Base-by-base conservation (phyloP, 768 basidiomycete species). In the Mycena leptocephala region DNA sequence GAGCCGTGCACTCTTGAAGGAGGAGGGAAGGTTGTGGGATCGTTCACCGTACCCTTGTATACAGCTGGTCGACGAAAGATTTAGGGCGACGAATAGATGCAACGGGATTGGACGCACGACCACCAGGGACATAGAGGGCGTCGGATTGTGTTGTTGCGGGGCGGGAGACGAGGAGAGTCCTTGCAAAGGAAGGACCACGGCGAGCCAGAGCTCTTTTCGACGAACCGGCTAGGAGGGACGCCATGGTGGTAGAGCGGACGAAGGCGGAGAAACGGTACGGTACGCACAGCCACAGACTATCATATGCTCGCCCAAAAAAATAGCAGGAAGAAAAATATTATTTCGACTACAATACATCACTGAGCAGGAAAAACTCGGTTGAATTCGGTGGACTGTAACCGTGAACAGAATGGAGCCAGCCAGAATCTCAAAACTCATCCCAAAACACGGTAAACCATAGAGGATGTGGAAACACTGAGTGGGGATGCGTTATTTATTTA, bases 41-140 rank as follows among this genome's bases (percentile, higher is more conserved):
- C 98, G 86, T 99, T 99, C 75, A 97, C 97, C 35, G 96, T 95
- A 64, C 98, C 98, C 83, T 92, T 92, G 87, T 94, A 92, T 81
- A 98, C 91, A 74, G 97, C 97, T 96, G 76, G 8, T 33, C 72
- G 41, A 20, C 33, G 20, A 33, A 28, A 70, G n/a, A 16, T 7
- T 46, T 28, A 51, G 70, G 30, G 28, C 51, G 5, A 92, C 37
- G n/a, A 56, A 43, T 65, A 18, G 39, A 14, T 18, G 20, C 1
- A 33, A 28, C 41, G 8, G 20, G 48, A 64, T 58, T 68, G 30
- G 61, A 77, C 93, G 81, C 82, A 94, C 93, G 93, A 81, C 94
- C 93, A 75, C 94, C 94, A 61, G 94, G 93, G 78, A 94, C 90
- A 77, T 94, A 94, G 74, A 72, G 77, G 37, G 77, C 73, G 51